Evolutionary conservation across 2,329 filamentous ascomycete species (phyloP), one percentile per base, ranked within the genome.

Genomic region (Cadophora luteo-olivacea): DNA sequence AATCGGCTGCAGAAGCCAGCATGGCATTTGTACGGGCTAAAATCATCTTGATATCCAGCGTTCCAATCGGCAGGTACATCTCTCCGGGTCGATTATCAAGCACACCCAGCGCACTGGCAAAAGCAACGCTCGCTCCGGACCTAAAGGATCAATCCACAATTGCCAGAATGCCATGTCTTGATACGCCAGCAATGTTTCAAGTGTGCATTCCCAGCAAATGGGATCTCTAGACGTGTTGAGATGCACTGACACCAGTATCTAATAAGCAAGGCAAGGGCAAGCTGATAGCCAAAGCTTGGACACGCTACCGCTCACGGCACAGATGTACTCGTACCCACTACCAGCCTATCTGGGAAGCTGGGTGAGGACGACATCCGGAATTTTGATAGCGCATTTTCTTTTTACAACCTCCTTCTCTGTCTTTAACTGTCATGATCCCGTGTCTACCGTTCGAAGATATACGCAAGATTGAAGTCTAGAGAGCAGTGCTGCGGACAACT

Each of bases 121-220:
- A 58, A 58, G 55, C 32, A 58, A 58, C 55, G 24, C 12, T 45
- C 55, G 24, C 12, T 45, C 41, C 33, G 29, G 12, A 14, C 3
- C 25, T n/a, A 29, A 22, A 9, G 16, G 4, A 14, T n/a, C n/a
- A 32, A 29, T 52, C 48, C 48, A 64, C 25, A 32, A 8, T 38
- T 52, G 3, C n/a, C 22, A 33, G 41, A 52, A 32, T 58, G 19
- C 25, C 24, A 58, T 51, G 24, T 36, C 48, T 25, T 64, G 64
- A 69, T 69, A 69, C 64, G 64, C 64, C 61, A 67, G 41, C 55
- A 25, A 36, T 60, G 65, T 69, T 65, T 65, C 61, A 60, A 33
- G 38, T 24, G 24, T 49, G 3, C n/a, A n/a, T n/a, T n/a, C 29
- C 63, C 41, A 49, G 38, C 64, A 49, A 65, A 60, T 65, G 32